Evolutionary conservation across 768 basidiomycete genomes (phyloP).

Genomic region (Pleurotus tuber-regium): DNA sequence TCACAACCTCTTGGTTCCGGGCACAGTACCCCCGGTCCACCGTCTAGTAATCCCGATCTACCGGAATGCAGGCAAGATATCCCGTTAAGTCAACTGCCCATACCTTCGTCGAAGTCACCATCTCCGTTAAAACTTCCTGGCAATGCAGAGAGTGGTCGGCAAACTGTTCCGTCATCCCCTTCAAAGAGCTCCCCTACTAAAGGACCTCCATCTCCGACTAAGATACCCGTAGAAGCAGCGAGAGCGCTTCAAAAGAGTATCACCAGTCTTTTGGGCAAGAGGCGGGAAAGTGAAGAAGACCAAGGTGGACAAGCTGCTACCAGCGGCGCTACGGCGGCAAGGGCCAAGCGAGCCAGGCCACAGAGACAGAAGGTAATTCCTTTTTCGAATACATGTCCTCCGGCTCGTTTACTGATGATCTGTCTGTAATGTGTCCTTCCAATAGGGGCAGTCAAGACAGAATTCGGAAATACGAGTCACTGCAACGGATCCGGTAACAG

Average conservation of each 20-base stretch:
- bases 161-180: slow-evolving; percentile 23
- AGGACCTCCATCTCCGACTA: slow-evolving; percentile 32
- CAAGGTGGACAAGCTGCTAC: slow-evolving; percentile 16
- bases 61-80: too few species aligned
- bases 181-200: slow-evolving; percentile 6
- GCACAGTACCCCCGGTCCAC: too few species aligned
- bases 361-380: slow-evolving; percentile 32
- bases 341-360: slow-evolving; percentile 36
- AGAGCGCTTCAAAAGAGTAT: slow-evolving; percentile 68
- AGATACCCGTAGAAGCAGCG: slow-evolving; percentile 46
- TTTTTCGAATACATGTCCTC: not conserved
- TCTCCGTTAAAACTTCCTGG: slow-evolving; percentile 49
- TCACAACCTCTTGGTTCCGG: too few species aligned
- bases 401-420: not conserved
- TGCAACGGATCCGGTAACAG: slow-evolving; percentile 14
- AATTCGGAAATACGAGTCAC: slow-evolving; percentile 29
- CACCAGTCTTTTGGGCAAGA: slow-evolving; percentile 67
- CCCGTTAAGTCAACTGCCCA: slow-evolving; percentile 18
- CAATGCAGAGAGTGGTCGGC: slow-evolving; percentile 14
- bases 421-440: not conserved
- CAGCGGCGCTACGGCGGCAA: slow-evolving; percentile 14
- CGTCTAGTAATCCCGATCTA: too few species aligned
- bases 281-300: slow-evolving; percentile 44
- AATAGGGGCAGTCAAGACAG: slow-evolving; percentile 37
- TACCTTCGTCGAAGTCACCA: slow-evolving; percentile 61